A percentile compares a stretch with the other conserved stretches of the same genome.
phyloP scores from a whole-genome alignment of 2,329 filamentous ascomycete genomes.

The Verticillium dahliae region DNA sequence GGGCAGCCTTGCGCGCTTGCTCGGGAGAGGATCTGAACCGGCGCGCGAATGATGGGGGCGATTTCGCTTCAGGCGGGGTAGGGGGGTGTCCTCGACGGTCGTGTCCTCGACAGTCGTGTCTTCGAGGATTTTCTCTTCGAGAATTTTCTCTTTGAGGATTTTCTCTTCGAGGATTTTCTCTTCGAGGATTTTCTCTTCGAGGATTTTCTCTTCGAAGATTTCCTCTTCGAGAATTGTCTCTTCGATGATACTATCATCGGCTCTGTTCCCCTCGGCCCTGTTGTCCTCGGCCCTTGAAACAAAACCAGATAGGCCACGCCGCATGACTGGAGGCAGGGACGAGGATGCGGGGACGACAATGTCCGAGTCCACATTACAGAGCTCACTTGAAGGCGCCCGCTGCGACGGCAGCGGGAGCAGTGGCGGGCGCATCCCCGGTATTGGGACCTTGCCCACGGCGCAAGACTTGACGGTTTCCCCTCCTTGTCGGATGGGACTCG shows the following conservation, averaged over 20 bases:
- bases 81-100: background rate
- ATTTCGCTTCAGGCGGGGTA: conserved; percentile 5
- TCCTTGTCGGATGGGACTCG: background rate
- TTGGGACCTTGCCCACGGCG: too few relatives aligned
- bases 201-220: too few relatives aligned
- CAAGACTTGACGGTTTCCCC: background rate
- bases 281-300: background rate
- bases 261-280: background rate
- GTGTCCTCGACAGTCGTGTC: background rate
- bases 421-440: too few relatives aligned
- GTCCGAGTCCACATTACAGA: too few relatives aligned
- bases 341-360: too few relatives aligned
- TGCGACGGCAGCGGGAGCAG: too few relatives aligned
- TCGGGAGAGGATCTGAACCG: conserved; percentile 22
- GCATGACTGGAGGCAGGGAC: background rate
- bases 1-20: conserved; percentile 14
- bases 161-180: too few relatives aligned
- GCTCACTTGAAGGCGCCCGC: too few relatives aligned
- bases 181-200: too few relatives aligned
- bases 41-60: conserved; percentile 13
- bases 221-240: too few relatives aligned
- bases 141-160: too few relatives aligned
- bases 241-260: too few relatives aligned
- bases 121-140: background rate
- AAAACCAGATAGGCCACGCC: background rate